These are phyloP conservation scores for Astragalus membranaceus DNA, from an alignment of 306 rosid genomes.

Conservation along the genomic window DNA sequence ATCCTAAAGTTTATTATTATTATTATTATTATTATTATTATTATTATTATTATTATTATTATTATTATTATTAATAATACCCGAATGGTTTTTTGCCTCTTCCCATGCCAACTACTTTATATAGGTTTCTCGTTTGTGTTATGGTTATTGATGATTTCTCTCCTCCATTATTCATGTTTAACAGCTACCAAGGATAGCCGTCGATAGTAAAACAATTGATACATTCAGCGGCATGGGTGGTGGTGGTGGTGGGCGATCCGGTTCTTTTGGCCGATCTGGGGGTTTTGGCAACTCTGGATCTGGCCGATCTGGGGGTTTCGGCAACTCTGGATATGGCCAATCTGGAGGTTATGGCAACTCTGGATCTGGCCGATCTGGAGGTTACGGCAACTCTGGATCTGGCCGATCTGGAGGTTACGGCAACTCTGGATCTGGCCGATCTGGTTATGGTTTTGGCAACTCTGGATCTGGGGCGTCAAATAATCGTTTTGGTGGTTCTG, in stretches of 20 bases:
- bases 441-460: constrained; percentile 41
- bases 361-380: constrained; percentile 46
- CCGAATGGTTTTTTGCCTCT: background rate
- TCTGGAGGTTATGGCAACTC: constrained; percentile 30
- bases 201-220: constrained; percentile 42
- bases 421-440: constrained; percentile 1
- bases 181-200: constrained; percentile 74
- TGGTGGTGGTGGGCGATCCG: constrained; percentile 51
- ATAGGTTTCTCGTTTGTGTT: background rate
- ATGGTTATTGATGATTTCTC: constrained; percentile 18
- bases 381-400: constrained; percentile 27
- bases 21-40: background rate
- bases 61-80: background rate
- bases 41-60: background rate
- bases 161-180: constrained; percentile 19
- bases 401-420: constrained; percentile 52
- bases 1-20: background rate
- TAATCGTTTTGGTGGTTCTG: constrained; percentile 27
- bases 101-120: background rate
- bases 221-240: constrained; percentile 47
- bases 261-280: constrained; percentile 31
- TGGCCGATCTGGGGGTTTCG: constrained; percentile 37
- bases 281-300: constrained; percentile 35
- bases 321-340: constrained; percentile 38
- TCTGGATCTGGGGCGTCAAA: background rate